These are phyloP conservation scores for Lupinus albus DNA, from an alignment of 306 rosid genomes.

Conservation along the genomic window DNA sequence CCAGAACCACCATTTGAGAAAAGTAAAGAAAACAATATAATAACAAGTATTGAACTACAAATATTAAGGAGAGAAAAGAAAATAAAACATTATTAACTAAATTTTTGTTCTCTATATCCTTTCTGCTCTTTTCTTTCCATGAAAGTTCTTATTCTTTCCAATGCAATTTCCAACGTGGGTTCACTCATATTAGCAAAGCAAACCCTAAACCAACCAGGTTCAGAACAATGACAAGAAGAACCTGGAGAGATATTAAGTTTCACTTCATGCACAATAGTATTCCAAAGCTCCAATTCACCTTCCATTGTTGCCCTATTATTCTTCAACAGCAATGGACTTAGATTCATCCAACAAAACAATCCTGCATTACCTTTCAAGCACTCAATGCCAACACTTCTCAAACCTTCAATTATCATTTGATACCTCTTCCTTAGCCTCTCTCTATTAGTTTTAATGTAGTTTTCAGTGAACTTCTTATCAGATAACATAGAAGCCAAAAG, in stretches of 20 bases:
- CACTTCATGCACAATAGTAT: constrained; percentile 54
- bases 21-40: not conserved
- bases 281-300: constrained; percentile 74
- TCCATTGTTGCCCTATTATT: constrained; percentile 47
- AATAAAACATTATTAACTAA: not conserved
- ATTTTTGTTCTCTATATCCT: not conserved
- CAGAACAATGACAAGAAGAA: constrained; percentile 83
- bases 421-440: constrained; percentile 72
- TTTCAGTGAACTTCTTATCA: constrained; percentile 55
- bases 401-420: constrained; percentile 68
- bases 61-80: not conserved
- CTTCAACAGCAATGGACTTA: constrained; percentile 59
- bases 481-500: constrained; percentile 72
- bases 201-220: constrained; percentile 96
- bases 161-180: constrained; percentile 62
- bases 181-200: constrained; percentile 93
- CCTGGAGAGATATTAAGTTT: constrained; percentile 91
- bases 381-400: constrained; percentile 65
- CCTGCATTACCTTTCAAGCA: constrained; percentile 91
- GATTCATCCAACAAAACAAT: constrained; percentile 90
- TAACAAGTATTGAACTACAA: not conserved
- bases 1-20: constrained; percentile 45
- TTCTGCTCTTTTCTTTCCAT: constrained; percentile 45
- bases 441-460: constrained; percentile 64
- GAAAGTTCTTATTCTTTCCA: constrained; percentile 67